Evolutionary conservation across 1,139 yeast genomes (phyloP), one percentile per base, ranked within the genome.

Genomic region (Zygotorulaspora mrakii): DNA sequence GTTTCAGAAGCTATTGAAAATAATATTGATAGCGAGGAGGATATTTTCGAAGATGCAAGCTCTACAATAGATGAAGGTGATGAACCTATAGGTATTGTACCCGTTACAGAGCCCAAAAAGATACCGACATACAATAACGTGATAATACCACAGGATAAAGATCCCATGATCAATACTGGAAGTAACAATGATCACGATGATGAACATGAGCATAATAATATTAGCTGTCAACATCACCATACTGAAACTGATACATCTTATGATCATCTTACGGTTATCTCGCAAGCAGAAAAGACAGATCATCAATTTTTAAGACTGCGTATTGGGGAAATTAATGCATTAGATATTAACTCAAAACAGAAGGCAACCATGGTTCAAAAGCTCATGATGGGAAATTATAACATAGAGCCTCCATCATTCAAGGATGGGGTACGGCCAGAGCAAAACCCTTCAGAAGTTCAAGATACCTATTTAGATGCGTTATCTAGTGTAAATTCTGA

Each of bases 301-400:
- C 48, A 52, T 24, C 38, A 39, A 10, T 33, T 41, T n/a, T 41
- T 53, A 17, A 43, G 56, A 29, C 31, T 40, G 18, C 42, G 55
- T 12, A 52, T 52, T 16, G 40, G 38, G 21, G 43, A 45, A 18
- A 50, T 50, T 17, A 42, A 45, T 13, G 40, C 40, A 14, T 39
- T 46, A 20, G 40, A 38, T 5, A 21, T 49, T 5, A 40, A 42
- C 17, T 33, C 48, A 4, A 41, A 38, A 13, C 36, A 34, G 25
- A 49, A 45, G 38, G 52, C 54, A 2, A 23, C 42, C 21, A 39
- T 78, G 48, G 82, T 85, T 23, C 94, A 89, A 33, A 69, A 76
- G 46, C 65, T 86, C 37, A 85, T 86, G 94, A 82, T 86, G 71
- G 83, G 84, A 17, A 53, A 58, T 10, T 53, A 51, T 26, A 51